Conservation (phyloP, 768 basidiomycete species). For the Royoungia palumana region DNA sequence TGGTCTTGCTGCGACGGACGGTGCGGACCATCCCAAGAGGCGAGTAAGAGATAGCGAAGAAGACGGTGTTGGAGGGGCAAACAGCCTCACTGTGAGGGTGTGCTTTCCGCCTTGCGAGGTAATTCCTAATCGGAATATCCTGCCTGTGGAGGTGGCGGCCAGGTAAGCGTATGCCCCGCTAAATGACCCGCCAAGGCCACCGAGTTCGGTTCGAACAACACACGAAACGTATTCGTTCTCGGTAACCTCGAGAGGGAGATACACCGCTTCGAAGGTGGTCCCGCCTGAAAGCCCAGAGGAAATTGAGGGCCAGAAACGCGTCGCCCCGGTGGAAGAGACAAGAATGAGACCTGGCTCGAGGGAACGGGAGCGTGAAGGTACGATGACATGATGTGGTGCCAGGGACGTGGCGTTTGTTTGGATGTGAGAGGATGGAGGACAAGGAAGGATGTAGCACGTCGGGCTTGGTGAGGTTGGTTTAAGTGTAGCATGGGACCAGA, state of each 20-base stretch:
- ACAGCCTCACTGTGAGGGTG: slow-evolving; percentile 54
- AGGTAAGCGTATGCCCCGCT: slow-evolving; percentile 40
- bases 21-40: slow-evolving; percentile 41
- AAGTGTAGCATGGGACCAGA: slow-evolving; percentile 78
- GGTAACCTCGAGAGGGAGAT: slow-evolving; percentile 42
- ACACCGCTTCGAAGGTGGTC: slow-evolving; percentile 49
- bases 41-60: slow-evolving; percentile 43
- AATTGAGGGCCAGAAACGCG: slow-evolving; percentile 88
- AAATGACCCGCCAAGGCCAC: slow-evolving; percentile 22
- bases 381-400: slow-evolving; percentile 48
- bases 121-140: slow-evolving; percentile 59
- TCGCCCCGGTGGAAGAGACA: slow-evolving; percentile 62
- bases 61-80: slow-evolving; percentile 48
- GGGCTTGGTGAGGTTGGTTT: slow-evolving; percentile 54
- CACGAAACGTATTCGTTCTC: slow-evolving; percentile 63
- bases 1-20: slow-evolving; percentile 37
- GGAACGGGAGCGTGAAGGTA: slow-evolving; percentile 52
- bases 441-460: slow-evolving; percentile 81
- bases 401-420: slow-evolving; percentile 49
- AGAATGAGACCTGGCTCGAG: slow-evolving; percentile 84
- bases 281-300: slow-evolving; percentile 81
- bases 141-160: slow-evolving; percentile 64
- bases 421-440: slow-evolving; percentile 47
- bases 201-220: slow-evolving; percentile 62
- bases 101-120: slow-evolving; percentile 69